Evolutionary conservation across 2,329 filamentous ascomycete species (phyloP), one percentile per base, ranked within the genome.

Genomic region (Penicillium freii): DNA sequence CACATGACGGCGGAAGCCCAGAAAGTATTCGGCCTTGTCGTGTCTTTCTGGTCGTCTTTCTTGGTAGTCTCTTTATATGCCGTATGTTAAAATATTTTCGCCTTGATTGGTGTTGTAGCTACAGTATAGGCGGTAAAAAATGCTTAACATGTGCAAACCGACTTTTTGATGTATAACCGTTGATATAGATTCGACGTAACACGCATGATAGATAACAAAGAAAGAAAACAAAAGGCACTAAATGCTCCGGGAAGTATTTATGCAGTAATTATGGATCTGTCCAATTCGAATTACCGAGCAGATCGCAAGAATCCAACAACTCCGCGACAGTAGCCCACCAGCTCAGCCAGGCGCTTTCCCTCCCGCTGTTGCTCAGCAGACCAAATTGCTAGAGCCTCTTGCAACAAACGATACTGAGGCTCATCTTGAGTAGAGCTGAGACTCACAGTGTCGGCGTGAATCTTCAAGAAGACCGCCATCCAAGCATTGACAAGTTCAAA

Each of bases 401-500:
- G 79, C 15, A 93, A 73, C 31, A 73, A 67, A 62, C 78, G 59
- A 27, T 64, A 58, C 45, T 68, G 66, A 43, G 76, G 72, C 69
- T 83, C 70, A 77, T 80, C 76, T 78, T 78, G 69, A 38, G 76
- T 75, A 34, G 77, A 72, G 36, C 71, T 74, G 46, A 69, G 58
- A 7, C 77, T 72, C 15, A 89, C 77, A 17, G 82, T 76, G 59
- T 88, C 86, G 7, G 81, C 82, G 74, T 97, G 93, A 40, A 96
- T 78, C 47, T 87, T 84, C 58, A 99, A 73, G 69, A 97, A 96
- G 1, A 97, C 93, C 2, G 89, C 87, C 92, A 99, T 97, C 93
- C 94, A 99, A 0, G 92, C 91, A 75, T 97, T 92, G 17, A 91
- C 89, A 39, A 99, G 82, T 76, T 99, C 94, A 74, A 96, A 99